Evolutionary conservation across 2,329 filamentous ascomycete species (phyloP), one percentile per base, ranked within the genome.

Genomic region (Neospermospora avenae): DNA sequence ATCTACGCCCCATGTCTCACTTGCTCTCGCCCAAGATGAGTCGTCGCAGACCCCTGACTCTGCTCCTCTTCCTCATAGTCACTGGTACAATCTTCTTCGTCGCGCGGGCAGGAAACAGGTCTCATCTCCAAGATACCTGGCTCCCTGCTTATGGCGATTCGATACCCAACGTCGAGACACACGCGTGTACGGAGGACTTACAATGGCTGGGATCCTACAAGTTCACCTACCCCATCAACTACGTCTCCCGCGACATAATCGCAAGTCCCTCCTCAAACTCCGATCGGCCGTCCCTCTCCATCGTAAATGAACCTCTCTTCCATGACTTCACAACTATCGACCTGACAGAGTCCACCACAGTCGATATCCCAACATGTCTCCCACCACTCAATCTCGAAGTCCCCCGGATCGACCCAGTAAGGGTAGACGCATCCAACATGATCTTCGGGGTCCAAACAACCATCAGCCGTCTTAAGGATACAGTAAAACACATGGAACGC

Each of bases 391-490:
- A 58, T n/a, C 62, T 72, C 45, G 63, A 70, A 41, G 69, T 71
- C 7, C 58, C 67, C 6, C 58, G 57, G 4, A 61, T 63, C 11
- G 52, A 60, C 5, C 35, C 57, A 34, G 42, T 31, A 0, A 54
- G 58, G 20, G 59, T 78, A 60, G 81, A 85, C 62, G 76, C 81
- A 7, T 81, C 81, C 55, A 80, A 84, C 63, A 83, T 84, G 72
- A 81, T 84, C 72, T 73, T 73, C 56, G 70, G 69, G 11, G 39
- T 71, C 10, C 68, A 70, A 42, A 73, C 71, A 0, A 72, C 69
- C 11, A 68, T 72, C 35, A 57, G 57, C 10, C 63, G 70, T 8
- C 60, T 73, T 28, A 67, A 64, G 20, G 68, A 67, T 22, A 71
- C 70, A 3, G 66, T 69, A 16, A 68, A 67, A 51, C 70, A 71